Conservation (phyloP, 202 grass and related monocot species). For the Elaeis oleifera region DNA sequence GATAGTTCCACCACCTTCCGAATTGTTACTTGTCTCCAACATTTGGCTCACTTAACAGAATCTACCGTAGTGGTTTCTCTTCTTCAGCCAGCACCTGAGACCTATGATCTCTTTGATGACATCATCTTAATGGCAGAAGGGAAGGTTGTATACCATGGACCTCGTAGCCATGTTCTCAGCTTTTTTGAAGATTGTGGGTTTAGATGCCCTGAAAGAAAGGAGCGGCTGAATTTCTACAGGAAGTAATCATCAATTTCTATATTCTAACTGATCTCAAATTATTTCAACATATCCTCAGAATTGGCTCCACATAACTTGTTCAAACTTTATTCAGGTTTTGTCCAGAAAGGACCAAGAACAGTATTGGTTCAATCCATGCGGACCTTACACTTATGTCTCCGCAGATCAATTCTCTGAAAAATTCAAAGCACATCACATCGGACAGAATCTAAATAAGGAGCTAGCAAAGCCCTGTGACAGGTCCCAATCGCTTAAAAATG, state of each 20-base stretch:
- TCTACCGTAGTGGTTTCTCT: constrained; percentile 9
- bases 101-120: constrained; percentile 40
- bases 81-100: constrained; percentile 45
- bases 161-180: constrained; percentile 28
- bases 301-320: too few relatives aligned
- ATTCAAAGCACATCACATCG: constrained; percentile 25
- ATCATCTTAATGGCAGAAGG: constrained; percentile 44
- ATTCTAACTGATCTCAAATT: too few relatives aligned
- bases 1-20: constrained; percentile 44
- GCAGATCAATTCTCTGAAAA: constrained; percentile 19
- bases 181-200: constrained; percentile 30
- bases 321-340: constrained; percentile 18
- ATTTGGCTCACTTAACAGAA: constrained; percentile 2
- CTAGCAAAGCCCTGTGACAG: constrained; percentile 2
- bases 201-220: constrained; percentile 13
- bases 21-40: constrained; percentile 36
- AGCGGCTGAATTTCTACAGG: constrained; percentile 19
- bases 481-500: constrained; percentile 4
- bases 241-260: constrained; percentile 8
- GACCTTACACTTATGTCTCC: constrained; percentile 30
- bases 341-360: constrained; percentile 39
- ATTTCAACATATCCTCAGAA: too few relatives aligned
- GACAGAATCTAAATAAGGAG: not conserved
- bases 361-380: constrained; percentile 27
- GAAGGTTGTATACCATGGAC: constrained; percentile 38